Percentiles rank a stretch among this genome's conserved stretches.
Conservation (phyloP, 495 filamentous ascomycete species). For the Corynascus novoguineensis region DNA sequence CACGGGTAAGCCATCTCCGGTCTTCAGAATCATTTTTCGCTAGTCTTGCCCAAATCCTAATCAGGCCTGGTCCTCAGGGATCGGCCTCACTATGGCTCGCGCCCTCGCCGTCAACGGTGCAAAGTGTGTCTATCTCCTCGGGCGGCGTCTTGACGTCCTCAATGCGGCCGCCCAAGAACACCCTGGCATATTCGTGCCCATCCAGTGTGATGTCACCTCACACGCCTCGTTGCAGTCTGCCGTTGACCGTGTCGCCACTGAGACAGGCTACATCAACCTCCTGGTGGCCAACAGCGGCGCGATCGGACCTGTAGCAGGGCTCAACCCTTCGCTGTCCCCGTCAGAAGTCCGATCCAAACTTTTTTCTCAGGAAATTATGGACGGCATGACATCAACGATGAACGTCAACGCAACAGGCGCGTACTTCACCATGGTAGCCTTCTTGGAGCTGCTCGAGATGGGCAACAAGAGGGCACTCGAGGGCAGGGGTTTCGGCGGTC, state of each 20-base stretch:
- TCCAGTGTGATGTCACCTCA: conserved; percentile 60
- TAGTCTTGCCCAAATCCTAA: background rate
- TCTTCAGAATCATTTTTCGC: background rate
- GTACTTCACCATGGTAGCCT: conserved; percentile 58
- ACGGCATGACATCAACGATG: conserved; percentile 49
- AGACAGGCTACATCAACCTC: conserved; percentile 53
- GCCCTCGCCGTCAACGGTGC: conserved; percentile 62
- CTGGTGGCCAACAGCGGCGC: conserved; percentile 61
- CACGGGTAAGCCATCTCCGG: conserved; percentile 39
- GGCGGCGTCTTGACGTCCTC: conserved; percentile 51
- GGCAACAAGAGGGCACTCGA: conserved; percentile 52
- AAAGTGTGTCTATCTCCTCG: conserved; percentile 62
- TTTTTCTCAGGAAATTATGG: conserved; percentile 39
- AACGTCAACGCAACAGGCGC: conserved; percentile 56
- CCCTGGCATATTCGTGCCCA: conserved; percentile 45
- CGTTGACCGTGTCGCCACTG: conserved; percentile 40
- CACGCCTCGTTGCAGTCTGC: conserved; percentile 55
- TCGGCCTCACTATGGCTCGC: conserved; percentile 60
- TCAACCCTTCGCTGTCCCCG: conserved; percentile 37
- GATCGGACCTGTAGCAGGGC: conserved; percentile 31
- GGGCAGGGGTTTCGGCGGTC: conserved; percentile 28
- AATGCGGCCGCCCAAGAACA: conserved; percentile 34
- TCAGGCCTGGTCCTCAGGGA: conserved; percentile 37
- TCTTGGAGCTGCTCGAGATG: conserved; percentile 58
- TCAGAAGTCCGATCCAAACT: conserved; percentile 32